Percentiles rank a stretch among this genome's conserved stretches.
These are phyloP conservation scores for Aegilops speltoides DNA, from an alignment of 176 grass and related monocot species.

Conservation along the genomic window DNA sequence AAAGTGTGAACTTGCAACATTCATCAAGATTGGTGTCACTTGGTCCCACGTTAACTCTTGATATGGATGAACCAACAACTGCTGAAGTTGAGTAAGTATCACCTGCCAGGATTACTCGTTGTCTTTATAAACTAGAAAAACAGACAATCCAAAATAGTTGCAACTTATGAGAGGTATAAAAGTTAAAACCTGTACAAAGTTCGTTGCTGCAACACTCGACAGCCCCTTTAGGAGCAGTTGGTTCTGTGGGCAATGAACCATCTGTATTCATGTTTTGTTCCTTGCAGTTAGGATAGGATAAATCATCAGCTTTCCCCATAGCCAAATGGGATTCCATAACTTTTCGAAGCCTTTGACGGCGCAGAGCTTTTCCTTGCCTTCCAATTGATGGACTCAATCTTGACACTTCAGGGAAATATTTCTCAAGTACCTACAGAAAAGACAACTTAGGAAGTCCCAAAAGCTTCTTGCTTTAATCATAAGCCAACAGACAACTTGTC, in stretches of 20 bases:
- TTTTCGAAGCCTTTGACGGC: slow-evolving; percentile 55
- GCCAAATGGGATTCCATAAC: slow-evolving; percentile 54
- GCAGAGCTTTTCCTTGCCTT: slow-evolving; percentile 90
- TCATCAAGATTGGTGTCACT: slow-evolving; percentile 28
- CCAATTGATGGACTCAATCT: slow-evolving; percentile 84
- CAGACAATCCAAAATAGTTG: slow-evolving; percentile 1
- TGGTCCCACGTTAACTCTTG: slow-evolving; percentile 1
- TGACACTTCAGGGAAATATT: slow-evolving; percentile 63
- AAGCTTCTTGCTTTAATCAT: background rate
- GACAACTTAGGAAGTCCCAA: background rate
- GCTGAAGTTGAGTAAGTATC: background rate
- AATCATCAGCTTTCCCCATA: slow-evolving; percentile 1
- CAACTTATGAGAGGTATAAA: background rate
- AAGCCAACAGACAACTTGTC: background rate
- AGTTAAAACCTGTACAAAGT: slow-evolving; percentile 10
- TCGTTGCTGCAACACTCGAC: background rate
- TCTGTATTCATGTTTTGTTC: slow-evolving; percentile 27
- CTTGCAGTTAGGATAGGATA: slow-evolving; percentile 27
- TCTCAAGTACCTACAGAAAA: slow-evolving; percentile 66
- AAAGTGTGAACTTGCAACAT: slow-evolving; percentile 56
- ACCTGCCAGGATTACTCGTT: slow-evolving; percentile 20
- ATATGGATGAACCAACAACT: slow-evolving; percentile 21
- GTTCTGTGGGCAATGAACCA: slow-evolving; percentile 9
- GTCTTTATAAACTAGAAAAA: background rate
- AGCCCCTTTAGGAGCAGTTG: slow-evolving; percentile 25